phyloP scores from a whole-genome alignment of 1,284 basidiomycete species.

The Microbotryum scabiosae region DNA sequence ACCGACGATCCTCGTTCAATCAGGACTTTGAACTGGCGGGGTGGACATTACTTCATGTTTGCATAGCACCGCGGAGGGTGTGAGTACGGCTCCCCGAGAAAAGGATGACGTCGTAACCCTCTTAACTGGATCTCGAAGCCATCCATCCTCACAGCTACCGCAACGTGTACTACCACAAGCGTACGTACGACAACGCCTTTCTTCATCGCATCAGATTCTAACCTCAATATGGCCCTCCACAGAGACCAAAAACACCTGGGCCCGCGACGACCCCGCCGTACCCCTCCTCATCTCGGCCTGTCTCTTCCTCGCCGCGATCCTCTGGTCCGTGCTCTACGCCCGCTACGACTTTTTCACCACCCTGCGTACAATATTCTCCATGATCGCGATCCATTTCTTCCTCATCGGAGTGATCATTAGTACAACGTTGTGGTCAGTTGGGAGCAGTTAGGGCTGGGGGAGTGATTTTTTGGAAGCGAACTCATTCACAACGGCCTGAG shows the following conservation, averaged over 20 bases:
- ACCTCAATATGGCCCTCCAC: slow-evolving; percentile 27
- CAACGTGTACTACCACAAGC: slow-evolving; percentile 86
- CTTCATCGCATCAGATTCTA: not conserved
- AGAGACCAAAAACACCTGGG: slow-evolving; percentile 99
- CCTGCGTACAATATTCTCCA: slow-evolving; percentile 55
- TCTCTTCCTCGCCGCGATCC: slow-evolving; percentile 62
- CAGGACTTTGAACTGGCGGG: slow-evolving; percentile 91
- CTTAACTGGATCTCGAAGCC: not conserved
- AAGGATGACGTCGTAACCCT: not conserved
- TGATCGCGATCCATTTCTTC: slow-evolving; percentile 81
- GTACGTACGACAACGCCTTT: slow-evolving; percentile 43
- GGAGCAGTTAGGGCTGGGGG: not conserved
- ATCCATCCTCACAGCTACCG: slow-evolving; percentile 47
- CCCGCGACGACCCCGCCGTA: slow-evolving; percentile 88
- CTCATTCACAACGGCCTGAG: not conserved
- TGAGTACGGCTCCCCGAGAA: slow-evolving; percentile 45
- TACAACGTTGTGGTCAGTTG: slow-evolving; percentile 62
- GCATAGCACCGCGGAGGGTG: slow-evolving; percentile 81
- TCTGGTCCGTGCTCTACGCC: slow-evolving; percentile 78
- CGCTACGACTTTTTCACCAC: slow-evolving; percentile 53
- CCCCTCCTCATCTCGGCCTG: slow-evolving; percentile 71
- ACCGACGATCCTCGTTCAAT: not conserved
- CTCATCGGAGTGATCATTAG: slow-evolving; percentile 63
- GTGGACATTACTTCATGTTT: slow-evolving; percentile 87
- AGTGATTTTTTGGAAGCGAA: too few species aligned